Evolutionary conservation across 805 yeast species (phyloP).

Genomic region (Candida stauntonica): DNA sequence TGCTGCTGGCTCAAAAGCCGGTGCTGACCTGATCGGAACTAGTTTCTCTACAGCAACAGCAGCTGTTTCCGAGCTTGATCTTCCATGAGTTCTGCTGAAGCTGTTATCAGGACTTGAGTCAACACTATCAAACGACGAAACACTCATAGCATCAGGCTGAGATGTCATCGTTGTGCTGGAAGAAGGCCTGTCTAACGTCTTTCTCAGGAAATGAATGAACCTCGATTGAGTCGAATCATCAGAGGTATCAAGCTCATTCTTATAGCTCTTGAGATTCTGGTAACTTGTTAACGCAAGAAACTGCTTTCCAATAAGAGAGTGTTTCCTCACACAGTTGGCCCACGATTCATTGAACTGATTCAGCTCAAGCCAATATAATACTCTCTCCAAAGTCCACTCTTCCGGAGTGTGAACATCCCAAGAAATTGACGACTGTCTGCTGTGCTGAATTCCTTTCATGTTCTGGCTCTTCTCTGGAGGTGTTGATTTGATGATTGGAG

Average conservation of each 20-base stretch:
- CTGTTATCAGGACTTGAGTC: constrained; percentile 20
- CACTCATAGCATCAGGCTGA: constrained; percentile 12
- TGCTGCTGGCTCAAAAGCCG: constrained; percentile 18
- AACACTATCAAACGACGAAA: constrained; percentile 21
- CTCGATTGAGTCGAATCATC: constrained; percentile 50
- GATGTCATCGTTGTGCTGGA: constrained; percentile 21
- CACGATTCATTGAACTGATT: constrained; percentile 70
- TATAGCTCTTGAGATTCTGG: constrained; percentile 46
- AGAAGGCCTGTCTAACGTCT: constrained; percentile 31
- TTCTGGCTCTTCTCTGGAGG: constrained; percentile 3
- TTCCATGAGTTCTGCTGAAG: constrained; percentile 8
- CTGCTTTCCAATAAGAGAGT: constrained; percentile 54
- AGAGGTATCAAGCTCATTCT: constrained; percentile 37
- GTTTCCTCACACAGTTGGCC: constrained; percentile 57
- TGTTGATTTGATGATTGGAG: constrained; percentile 7
- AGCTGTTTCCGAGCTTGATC: constrained; percentile 29
- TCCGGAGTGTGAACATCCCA: constrained; percentile 52
- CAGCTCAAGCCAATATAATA: constrained; percentile 60
- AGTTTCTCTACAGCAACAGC: constrained; percentile 18
- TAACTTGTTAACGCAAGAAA: constrained; percentile 68
- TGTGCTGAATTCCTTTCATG: constrained; percentile 20
- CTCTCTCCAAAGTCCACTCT: constrained; percentile 72
- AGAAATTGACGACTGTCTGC: constrained; percentile 28
- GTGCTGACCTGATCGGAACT: constrained; percentile 35
- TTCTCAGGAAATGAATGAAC: constrained; percentile 51